These are phyloP conservation scores for Pterulicium gracile DNA, from an alignment of 1,284 basidiomycete genomes.

Conservation along the genomic window DNA sequence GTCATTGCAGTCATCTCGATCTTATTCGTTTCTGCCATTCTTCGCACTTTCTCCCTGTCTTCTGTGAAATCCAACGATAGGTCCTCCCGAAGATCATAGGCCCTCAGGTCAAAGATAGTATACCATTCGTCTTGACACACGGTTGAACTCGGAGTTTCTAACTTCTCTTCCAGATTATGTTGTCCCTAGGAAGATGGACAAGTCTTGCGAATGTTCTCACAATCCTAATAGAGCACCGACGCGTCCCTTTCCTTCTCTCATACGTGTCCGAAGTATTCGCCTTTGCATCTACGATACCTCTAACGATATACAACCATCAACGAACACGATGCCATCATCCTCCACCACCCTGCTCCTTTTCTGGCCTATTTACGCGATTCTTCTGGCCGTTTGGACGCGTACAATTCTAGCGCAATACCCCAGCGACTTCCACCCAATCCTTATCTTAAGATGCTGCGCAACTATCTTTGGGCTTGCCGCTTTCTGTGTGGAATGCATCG, in stretches of 20 bases:
- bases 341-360: constrained; percentile 75
- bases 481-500: constrained; percentile 62
- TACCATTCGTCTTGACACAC: constrained; percentile 16
- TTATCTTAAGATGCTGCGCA: constrained; percentile 38
- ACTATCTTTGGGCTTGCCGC: constrained; percentile 41
- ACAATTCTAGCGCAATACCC: constrained; percentile 32
- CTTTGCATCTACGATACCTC: constrained; percentile 29
- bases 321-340: constrained; percentile 64
- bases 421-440: constrained; percentile 20
- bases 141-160: neutral
- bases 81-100: constrained; percentile 30
- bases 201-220: constrained; percentile 31
- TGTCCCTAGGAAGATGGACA: constrained; percentile 27
- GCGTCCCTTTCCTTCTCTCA: constrained; percentile 41
- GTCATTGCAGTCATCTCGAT: constrained; percentile 43
- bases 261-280: constrained; percentile 51
- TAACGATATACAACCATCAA: constrained; percentile 68
- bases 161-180: constrained; percentile 22
- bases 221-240: constrained; percentile 22
- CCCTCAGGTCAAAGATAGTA: constrained; percentile 56
- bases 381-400: constrained; percentile 49
- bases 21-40: constrained; percentile 31
- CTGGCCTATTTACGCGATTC: constrained; percentile 64
- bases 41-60: constrained; percentile 24
- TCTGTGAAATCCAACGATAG: constrained; percentile 17